Conservation (phyloP, 768 basidiomycete genomes). For the Kwoniella sp. region DNA sequence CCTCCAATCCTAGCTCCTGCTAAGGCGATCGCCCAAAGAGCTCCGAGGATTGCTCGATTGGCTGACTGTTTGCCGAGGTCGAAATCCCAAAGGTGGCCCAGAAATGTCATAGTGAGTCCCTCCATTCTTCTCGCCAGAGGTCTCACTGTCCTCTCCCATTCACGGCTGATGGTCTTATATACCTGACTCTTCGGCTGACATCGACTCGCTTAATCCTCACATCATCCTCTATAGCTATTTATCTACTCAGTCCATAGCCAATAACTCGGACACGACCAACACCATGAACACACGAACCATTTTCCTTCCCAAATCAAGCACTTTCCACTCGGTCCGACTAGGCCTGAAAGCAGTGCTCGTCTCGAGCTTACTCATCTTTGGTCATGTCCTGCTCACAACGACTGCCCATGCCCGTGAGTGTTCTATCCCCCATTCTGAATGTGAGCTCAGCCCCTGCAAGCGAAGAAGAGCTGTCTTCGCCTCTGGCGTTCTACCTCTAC, state of each 20-base stretch:
- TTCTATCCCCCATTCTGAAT: neutral
- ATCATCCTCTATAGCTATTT: neutral
- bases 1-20: neutral
- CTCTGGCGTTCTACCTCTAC: neutral
- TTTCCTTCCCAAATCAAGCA: conserved; percentile 1
- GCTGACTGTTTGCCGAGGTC: neutral
- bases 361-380: conserved; percentile 27
- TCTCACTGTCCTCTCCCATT: neutral
- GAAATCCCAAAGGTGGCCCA: too few relatives aligned
- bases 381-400: conserved; percentile 30
- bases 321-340: conserved; percentile 13
- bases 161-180: too few relatives aligned
- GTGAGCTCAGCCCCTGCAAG: neutral
- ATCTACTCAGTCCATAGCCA: neutral
- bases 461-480: neutral
- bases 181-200: too few relatives aligned
- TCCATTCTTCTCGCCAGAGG: neutral
- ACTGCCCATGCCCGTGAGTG: conserved; percentile 29
- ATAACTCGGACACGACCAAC: neutral
- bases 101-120: too few relatives aligned
- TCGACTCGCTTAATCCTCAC: too few relatives aligned
- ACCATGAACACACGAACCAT: neutral
- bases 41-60: too few relatives aligned
- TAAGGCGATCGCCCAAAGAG: too few relatives aligned
- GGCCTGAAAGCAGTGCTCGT: conserved; percentile 13